Conservation (phyloP, 2,329 filamentous ascomycete genomes). For the Fusarium buxicola region DNA sequence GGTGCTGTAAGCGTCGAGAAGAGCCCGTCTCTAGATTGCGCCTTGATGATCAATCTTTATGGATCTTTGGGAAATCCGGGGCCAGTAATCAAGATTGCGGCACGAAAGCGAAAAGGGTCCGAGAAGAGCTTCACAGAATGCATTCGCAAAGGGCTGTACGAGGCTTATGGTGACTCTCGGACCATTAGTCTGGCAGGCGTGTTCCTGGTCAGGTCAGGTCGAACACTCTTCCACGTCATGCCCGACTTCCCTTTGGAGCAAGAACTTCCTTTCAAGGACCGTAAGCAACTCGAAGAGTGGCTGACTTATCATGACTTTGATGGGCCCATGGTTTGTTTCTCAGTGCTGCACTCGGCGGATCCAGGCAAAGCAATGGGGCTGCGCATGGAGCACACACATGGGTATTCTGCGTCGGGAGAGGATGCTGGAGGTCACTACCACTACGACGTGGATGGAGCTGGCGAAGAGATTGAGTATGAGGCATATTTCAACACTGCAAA, state of each 20-base stretch:
- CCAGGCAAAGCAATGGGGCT: slow-evolving; percentile 50
- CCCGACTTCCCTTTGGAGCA: slow-evolving; percentile 54
- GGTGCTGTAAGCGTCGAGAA: slow-evolving; percentile 40
- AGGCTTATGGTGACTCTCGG: slow-evolving; percentile 49
- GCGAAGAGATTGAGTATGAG: slow-evolving; percentile 57
- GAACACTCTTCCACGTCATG: slow-evolving; percentile 57
- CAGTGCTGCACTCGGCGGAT: slow-evolving; percentile 57
- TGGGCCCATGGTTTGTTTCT: slow-evolving; percentile 54
- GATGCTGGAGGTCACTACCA: slow-evolving; percentile 60
- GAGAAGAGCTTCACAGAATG: slow-evolving; percentile 50
- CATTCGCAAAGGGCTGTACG: slow-evolving; percentile 47
- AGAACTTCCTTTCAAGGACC: slow-evolving; percentile 45
- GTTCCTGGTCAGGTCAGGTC: slow-evolving; percentile 54
- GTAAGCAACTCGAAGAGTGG: slow-evolving; percentile 52
- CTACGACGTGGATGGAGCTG: slow-evolving; percentile 49
- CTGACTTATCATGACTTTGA: slow-evolving; percentile 54
- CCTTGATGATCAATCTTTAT: slow-evolving; percentile 57
- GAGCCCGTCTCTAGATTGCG: slow-evolving; percentile 49
- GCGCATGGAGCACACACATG: slow-evolving; percentile 62
- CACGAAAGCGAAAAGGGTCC: slow-evolving; percentile 41
- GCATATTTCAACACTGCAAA: slow-evolving; percentile 59
- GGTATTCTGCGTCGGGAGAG: slow-evolving; percentile 48
- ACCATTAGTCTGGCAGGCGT: slow-evolving; percentile 55
- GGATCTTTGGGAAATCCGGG: slow-evolving; percentile 52
- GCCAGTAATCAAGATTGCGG: slow-evolving; percentile 52